These are phyloP conservation scores for Pelargonium citronellum DNA, from an alignment of 441 rosid genomes.

Conservation along the genomic window DNA sequence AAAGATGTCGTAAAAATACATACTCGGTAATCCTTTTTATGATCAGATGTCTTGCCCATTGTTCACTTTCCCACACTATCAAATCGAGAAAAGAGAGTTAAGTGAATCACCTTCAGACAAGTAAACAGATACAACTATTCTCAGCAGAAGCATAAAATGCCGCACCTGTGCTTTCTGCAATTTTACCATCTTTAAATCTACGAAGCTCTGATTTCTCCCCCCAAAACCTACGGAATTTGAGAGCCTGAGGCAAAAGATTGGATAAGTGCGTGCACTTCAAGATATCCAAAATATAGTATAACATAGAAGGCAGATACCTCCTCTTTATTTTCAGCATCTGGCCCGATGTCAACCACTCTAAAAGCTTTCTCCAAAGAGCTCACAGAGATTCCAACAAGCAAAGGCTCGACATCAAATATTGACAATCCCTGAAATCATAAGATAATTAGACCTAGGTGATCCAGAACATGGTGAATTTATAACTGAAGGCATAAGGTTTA, in stretches of 20 bases:
- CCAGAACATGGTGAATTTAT: background rate
- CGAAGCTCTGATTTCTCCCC: slow-evolving; percentile 85
- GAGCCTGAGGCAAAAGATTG: slow-evolving; percentile 42
- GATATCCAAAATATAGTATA: slow-evolving; percentile 8
- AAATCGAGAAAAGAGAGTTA: slow-evolving; percentile 22
- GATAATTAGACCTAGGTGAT: slow-evolving; percentile 14
- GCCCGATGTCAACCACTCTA: slow-evolving; percentile 82
- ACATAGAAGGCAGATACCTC: slow-evolving; percentile 44
- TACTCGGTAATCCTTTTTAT: slow-evolving; percentile 61
- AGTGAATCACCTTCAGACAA: slow-evolving; percentile 18
- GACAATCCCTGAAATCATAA: slow-evolving; percentile 62
- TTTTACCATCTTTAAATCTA: slow-evolving; percentile 88
- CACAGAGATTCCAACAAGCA: slow-evolving; percentile 66
- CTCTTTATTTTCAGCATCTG: slow-evolving; percentile 80
- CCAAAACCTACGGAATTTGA: slow-evolving; percentile 71
- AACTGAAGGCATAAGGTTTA: slow-evolving; percentile 12
- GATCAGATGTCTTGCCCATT: slow-evolving; percentile 73
- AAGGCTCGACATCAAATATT: slow-evolving; percentile 47
- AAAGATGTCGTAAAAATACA: slow-evolving; percentile 57
- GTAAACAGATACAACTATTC: slow-evolving; percentile 14
- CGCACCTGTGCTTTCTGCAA: slow-evolving; percentile 90
- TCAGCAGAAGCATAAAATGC: slow-evolving; percentile 20
- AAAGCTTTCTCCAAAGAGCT: slow-evolving; percentile 68
- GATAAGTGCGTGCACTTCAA: slow-evolving; percentile 17
- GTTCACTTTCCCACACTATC: slow-evolving; percentile 77